Conservation (phyloP, 1,284 basidiomycete genomes). For the Entoloma clypeatum region DNA sequence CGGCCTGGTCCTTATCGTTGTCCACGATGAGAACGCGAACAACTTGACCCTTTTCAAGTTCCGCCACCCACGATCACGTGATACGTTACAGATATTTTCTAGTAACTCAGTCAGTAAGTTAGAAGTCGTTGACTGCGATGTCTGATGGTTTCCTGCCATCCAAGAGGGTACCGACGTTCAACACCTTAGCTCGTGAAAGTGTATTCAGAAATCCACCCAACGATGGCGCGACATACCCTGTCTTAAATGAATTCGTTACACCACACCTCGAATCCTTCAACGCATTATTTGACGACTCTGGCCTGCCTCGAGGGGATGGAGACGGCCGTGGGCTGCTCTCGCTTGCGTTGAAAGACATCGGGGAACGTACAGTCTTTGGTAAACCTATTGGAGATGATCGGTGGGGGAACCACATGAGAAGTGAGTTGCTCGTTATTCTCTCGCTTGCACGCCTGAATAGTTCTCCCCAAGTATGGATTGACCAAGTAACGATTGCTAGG, state of each 20-base stretch:
- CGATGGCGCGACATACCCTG: slow-evolving; percentile 69
- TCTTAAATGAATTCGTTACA: slow-evolving; percentile 89
- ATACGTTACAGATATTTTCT: slow-evolving; percentile 16
- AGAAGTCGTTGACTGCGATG: slow-evolving; percentile 26
- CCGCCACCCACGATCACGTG: slow-evolving; percentile 25
- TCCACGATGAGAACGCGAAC: slow-evolving; percentile 19
- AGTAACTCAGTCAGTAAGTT: neutral
- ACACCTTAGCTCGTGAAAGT: slow-evolving; percentile 82
- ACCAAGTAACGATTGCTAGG: slow-evolving; percentile 78
- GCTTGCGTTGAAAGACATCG: slow-evolving; percentile 80
- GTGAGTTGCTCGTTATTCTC: slow-evolving; percentile 46
- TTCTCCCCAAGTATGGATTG: slow-evolving; percentile 77
- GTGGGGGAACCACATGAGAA: slow-evolving; percentile 78
- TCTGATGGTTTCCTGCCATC: slow-evolving; percentile 35
- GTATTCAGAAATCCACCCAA: slow-evolving; percentile 78
- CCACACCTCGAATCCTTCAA: slow-evolving; percentile 98
- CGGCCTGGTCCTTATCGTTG: slow-evolving; percentile 23
- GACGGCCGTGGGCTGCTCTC: slow-evolving; percentile 81
- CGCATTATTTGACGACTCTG: slow-evolving; percentile 87
- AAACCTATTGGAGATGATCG: slow-evolving; percentile 29
- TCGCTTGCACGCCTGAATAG: slow-evolving; percentile 9
- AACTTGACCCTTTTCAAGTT: slow-evolving; percentile 29
- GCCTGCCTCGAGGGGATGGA: slow-evolving; percentile 64
- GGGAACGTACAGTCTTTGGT: slow-evolving; percentile 91
- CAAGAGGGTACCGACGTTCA: slow-evolving; percentile 58